phyloP scores from a whole-genome alignment of 306 rosid species.

The Gastrolobium bilobum region DNA sequence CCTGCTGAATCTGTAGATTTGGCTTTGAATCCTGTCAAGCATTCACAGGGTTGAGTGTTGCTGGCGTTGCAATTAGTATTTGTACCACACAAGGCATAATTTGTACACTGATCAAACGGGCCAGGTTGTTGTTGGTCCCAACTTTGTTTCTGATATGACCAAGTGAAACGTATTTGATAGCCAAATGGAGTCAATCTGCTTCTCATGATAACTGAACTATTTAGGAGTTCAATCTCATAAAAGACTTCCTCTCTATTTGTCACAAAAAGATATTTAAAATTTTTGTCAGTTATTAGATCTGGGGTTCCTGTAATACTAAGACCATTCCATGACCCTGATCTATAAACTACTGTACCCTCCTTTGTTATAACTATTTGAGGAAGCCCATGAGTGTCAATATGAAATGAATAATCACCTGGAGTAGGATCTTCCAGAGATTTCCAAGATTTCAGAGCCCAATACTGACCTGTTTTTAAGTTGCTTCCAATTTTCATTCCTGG shows the following conservation, averaged over 20 bases:
- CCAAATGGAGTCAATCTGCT: slow-evolving; percentile 32
- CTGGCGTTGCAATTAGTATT: slow-evolving; percentile 5
- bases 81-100: slow-evolving; percentile 40
- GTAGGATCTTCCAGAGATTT: slow-evolving; percentile 6
- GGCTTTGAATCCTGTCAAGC: slow-evolving; percentile 40
- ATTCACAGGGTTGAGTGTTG: slow-evolving; percentile 16
- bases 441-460: slow-evolving; percentile 31
- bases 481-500: slow-evolving; percentile 46
- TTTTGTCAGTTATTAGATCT: too few relatives aligned
- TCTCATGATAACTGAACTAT: slow-evolving; percentile 12
- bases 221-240: slow-evolving; percentile 4
- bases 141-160: slow-evolving; percentile 8
- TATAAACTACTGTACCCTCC: background rate
- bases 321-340: slow-evolving; percentile 53
- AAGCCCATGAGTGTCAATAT: slow-evolving; percentile 38
- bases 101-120: slow-evolving; percentile 15
- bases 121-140: background rate
- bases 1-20: background rate
- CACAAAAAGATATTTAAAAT: background rate
- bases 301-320: background rate
- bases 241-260: slow-evolving; percentile 35
- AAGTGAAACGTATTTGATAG: slow-evolving; percentile 16
- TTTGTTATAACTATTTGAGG: slow-evolving; percentile 32
- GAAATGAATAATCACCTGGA: slow-evolving; percentile 26
- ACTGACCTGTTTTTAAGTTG: background rate